Evolutionary conservation across 495 filamentous ascomycete species (phyloP), one percentile per base, ranked within the genome.

Genomic region (Daldinia loculata): DNA sequence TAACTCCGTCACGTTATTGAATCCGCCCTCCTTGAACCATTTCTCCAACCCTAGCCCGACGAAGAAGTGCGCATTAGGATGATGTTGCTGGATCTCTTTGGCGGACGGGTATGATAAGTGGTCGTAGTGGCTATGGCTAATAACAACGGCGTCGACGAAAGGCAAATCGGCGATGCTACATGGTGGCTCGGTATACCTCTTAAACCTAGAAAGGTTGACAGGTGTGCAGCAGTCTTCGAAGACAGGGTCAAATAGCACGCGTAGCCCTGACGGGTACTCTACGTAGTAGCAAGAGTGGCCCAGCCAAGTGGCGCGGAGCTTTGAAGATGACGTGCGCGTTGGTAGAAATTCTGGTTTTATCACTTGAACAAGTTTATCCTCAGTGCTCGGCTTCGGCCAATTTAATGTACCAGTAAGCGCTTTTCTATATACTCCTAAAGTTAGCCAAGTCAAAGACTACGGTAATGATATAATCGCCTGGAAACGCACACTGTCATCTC

Each of bases 201-300:
- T 93, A 0, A 95, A 93, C 0, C 92, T 89, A 39, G 91, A 55
- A 77, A 87, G 89, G 27, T 84, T 84, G 71, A 93, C 85, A 1
- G 95, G 95, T 24, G 88, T 87, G 77, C 95, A 99, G 56, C 93
- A 90, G 61, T 91, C 87, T 69, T 94, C 93, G 66, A 99, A 97
- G 15, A 99, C 95, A 2, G 95, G 95, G 77, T 99, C 95, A 77
- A 98, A 98, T 11, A 99, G 86, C 2, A 97, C 93, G 41, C 95
- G 89, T 22, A 99, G 82, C 0, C 95, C 95, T 59, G 85, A 81
- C 15, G 95, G 95, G 73, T 97, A 98, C 77, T 98, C 95, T 59
- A 97, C 90, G 75, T 92, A 93, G 79, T 93, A 97, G 80, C 93
- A 97, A 1, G 95, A 94, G 80, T 99, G 95, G 9, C 95, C 95